phyloP scores from a whole-genome alignment of 2,329 filamentous ascomycete genomes.

The Eurotiales sp. region DNA sequence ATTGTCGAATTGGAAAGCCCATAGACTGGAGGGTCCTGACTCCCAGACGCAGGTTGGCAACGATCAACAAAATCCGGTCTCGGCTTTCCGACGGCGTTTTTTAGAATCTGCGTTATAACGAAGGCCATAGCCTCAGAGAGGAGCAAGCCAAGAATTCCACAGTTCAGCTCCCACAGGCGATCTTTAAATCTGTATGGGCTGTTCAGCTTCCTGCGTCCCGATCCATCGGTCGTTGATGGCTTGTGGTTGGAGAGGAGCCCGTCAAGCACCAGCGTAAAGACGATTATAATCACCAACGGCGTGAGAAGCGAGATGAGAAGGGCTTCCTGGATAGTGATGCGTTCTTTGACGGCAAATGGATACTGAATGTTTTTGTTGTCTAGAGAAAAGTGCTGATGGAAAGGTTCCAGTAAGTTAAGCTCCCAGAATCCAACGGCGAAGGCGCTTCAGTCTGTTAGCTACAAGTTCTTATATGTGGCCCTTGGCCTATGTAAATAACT shows the following conservation, averaged over 20 bases:
- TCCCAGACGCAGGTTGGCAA: slow-evolving; percentile 41
- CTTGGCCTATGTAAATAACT: slow-evolving; percentile 25
- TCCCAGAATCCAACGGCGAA: slow-evolving; percentile 51
- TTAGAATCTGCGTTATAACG: slow-evolving; percentile 55
- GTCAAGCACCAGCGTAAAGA: slow-evolving; percentile 57
- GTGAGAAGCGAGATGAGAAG: slow-evolving; percentile 48
- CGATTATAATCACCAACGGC: slow-evolving; percentile 49
- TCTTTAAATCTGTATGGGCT: slow-evolving; percentile 53
- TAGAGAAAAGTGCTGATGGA: slow-evolving; percentile 56
- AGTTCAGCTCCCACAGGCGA: slow-evolving; percentile 60
- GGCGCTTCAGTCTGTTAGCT: too few relatives aligned
- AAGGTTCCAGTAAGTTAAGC: slow-evolving; percentile 52
- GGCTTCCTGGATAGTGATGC: slow-evolving; percentile 49
- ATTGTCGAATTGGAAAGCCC: slow-evolving; percentile 47
- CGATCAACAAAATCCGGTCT: slow-evolving; percentile 57
- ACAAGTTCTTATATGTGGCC: too few relatives aligned
- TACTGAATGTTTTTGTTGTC: slow-evolving; percentile 56
- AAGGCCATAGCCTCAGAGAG: slow-evolving; percentile 54
- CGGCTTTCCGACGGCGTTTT: slow-evolving; percentile 58
- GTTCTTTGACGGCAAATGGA: slow-evolving; percentile 54
- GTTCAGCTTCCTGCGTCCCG: slow-evolving; percentile 36
- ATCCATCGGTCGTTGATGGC: slow-evolving; percentile 32
- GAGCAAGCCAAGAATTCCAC: slow-evolving; percentile 55
- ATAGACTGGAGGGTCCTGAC: slow-evolving; percentile 33
- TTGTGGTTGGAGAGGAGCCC: slow-evolving; percentile 54